Base-by-base conservation (phyloP, 2,329 filamentous ascomycete species). In the Xylariales sp. region DNA sequence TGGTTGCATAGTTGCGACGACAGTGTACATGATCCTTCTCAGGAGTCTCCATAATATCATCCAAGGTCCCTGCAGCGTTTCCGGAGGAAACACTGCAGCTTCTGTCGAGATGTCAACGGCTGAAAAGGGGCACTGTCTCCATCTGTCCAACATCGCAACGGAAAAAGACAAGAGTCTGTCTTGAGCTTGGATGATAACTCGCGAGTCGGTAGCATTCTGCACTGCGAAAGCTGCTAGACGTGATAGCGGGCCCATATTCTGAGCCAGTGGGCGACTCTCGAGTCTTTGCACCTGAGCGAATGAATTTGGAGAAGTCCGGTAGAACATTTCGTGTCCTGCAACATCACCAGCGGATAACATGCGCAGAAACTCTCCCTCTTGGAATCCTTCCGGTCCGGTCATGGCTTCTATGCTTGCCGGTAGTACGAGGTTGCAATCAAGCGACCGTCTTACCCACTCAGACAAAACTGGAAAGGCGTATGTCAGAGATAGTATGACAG, bases 391-490 rank as follows among this genome's bases (percentile, higher is more conserved):
- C 0, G 70, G 71, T 31, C 83, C 82, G 5, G 83, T 82, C 8
- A 87, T 76, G 1, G 84, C 77, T 40, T 78, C 77, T 24, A 87
- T 69, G 27, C 86, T 66, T 0, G 86, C 69, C 0, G 88, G 86
- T 8, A 95, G 68, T 15, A 95, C 66, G 8, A 70, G 64, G 50
- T 88, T 78, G 61, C 82, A 84, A 52, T 88, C 71, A 28, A 94
- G 58, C 34, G 72, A 65, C 5, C 65, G 62, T 48, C 74, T 74
- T 43, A 83, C 73, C 3, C 65, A 60, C 38, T 82, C 76, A 0
- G 82, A 80, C 6, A 95, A 63, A 19, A 85, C 69, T 3, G 84
- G 82, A 51, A 94, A 90, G 1, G 80, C 80, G 56, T 88, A 87
- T 51, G 85, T 88, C 48, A 95, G 65, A 0, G 86, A 82, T 52